These are phyloP conservation scores for Colletotrichum gloeosporioides DNA, from an alignment of 2,329 filamentous ascomycete species.

Conservation along the genomic window DNA sequence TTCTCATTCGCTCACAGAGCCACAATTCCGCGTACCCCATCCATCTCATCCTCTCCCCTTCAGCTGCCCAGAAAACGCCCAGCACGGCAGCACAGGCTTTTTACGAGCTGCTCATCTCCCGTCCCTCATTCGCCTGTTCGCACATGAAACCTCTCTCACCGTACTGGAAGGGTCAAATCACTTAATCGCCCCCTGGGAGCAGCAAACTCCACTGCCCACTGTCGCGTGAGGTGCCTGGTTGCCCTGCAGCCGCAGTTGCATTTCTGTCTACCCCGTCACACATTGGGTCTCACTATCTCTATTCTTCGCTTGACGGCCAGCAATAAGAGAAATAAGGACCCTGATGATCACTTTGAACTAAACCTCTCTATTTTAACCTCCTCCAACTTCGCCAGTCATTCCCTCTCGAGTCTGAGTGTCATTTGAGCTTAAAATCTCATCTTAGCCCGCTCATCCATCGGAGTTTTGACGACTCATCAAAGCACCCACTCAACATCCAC, in stretches of 20 bases:
- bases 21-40: slow-evolving; percentile 10
- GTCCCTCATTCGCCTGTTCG: background rate
- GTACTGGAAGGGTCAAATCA: background rate
- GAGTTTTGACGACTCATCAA: background rate
- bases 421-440: background rate
- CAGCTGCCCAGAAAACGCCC: slow-evolving; percentile 14
- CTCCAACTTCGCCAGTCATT: background rate
- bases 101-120: slow-evolving; percentile 5
- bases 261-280: background rate
- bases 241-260: background rate
- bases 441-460: background rate
- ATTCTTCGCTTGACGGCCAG: background rate
- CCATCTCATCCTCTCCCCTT: background rate
- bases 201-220: background rate
- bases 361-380: background rate
- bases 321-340: background rate
- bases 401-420: background rate
- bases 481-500: background rate
- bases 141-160: background rate
- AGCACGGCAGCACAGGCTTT: background rate
- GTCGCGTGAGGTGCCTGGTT: background rate
- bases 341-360: background rate
- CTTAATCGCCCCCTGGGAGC: background rate
- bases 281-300: background rate
- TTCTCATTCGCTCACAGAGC: slow-evolving; percentile 11